These are phyloP conservation scores for Vitis rupestris DNA, from an alignment of 164 flowering plant species.

Conservation along the genomic window DNA sequence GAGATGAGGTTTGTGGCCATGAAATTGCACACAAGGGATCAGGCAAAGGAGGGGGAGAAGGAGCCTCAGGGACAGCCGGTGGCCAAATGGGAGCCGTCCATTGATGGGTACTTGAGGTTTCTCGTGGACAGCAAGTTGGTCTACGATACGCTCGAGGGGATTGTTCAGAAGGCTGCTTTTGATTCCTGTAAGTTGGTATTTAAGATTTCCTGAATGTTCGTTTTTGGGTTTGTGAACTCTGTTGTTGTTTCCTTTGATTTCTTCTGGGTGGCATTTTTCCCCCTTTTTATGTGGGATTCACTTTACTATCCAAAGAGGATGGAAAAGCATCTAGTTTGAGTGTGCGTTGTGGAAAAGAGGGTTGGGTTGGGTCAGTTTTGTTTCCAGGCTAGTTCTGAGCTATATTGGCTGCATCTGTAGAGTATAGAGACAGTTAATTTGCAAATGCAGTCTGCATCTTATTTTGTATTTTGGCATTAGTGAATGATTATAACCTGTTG, in stretches of 20 bases:
- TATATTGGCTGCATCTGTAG: too few species aligned
- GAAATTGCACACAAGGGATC: conserved; percentile 90
- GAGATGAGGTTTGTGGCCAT: conserved; percentile 96
- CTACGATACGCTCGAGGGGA: conserved; percentile 82
- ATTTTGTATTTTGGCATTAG: too few species aligned
- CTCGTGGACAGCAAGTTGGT: conserved; percentile 91
- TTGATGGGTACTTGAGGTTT: conserved; percentile 85
- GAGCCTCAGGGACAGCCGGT: conserved; percentile 47
- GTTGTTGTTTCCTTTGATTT: neutral
- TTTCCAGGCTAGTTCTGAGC: too few species aligned
- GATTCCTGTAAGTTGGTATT: conserved; percentile 58
- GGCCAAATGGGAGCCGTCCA: conserved; percentile 72
- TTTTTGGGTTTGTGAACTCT: neutral
- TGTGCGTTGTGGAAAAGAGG: too few species aligned
- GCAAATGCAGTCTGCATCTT: too few species aligned
- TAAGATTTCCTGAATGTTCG: neutral
- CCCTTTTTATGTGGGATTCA: too few species aligned
- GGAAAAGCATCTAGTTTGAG: too few species aligned
- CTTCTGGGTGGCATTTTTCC: too few species aligned
- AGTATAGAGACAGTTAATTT: too few species aligned
- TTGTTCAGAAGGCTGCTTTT: conserved; percentile 59
- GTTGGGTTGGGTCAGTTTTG: too few species aligned
- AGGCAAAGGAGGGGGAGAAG: conserved; percentile 90
- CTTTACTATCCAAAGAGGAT: too few species aligned
- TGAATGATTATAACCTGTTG: too few species aligned